Evolutionary conservation across 345 rosid genomes (phyloP).

Genomic region (Bruguiera parviflora): DNA sequence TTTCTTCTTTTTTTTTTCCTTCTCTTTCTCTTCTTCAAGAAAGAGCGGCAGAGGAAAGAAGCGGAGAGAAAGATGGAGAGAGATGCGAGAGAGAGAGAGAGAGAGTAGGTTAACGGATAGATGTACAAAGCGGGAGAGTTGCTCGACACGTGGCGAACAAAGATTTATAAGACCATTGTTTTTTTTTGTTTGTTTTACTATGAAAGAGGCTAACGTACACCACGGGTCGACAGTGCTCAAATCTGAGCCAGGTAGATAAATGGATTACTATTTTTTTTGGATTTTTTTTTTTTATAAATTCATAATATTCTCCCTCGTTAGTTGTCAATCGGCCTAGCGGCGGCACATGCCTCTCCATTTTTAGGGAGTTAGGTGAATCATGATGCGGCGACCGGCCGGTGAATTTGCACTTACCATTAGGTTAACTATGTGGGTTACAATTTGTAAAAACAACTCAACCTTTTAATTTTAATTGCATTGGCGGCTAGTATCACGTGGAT

Average conservation of each 20-base stretch:
- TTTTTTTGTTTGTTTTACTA: neutral
- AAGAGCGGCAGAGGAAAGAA: conserved; percentile 10
- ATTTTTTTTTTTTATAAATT: neutral
- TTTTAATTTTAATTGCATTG: no score
- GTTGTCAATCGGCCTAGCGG: no score
- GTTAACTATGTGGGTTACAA: no score
- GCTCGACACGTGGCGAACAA: conserved; percentile 48
- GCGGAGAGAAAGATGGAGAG: conserved; percentile 18
- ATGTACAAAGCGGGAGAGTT: conserved; percentile 49
- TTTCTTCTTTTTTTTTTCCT: neutral
- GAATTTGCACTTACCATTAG: no score
- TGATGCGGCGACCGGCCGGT: neutral
- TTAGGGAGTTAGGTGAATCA: neutral
- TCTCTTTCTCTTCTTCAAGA: conserved; percentile 17
- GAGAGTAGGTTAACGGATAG: conserved; percentile 58
- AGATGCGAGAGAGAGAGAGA: conserved; percentile 22
- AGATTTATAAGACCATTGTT: conserved; percentile 4
- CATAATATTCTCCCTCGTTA: no score
- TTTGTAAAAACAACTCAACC: no score
- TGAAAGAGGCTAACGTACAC: conserved; percentile 31
- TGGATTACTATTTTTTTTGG: neutral
- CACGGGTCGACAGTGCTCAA: conserved; percentile 16
- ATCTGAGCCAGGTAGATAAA: conserved; percentile 4
- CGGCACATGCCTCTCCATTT: neutral
- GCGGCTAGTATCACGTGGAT: no score